Conservation (phyloP, 1,284 basidiomycete species). For the Trametes pubescens region DNA sequence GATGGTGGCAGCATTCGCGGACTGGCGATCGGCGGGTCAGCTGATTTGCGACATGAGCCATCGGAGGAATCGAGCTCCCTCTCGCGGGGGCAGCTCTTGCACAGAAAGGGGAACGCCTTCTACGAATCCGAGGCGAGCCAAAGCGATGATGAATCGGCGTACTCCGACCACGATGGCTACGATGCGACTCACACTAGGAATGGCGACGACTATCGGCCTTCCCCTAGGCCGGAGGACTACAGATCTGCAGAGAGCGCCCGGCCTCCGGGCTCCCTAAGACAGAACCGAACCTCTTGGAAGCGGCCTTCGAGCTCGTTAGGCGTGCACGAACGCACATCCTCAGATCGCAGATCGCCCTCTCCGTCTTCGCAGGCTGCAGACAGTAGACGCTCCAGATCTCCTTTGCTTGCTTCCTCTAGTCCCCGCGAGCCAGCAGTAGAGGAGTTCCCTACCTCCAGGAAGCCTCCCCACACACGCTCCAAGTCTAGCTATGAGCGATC, state of each 20-base stretch:
- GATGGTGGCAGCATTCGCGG: slow-evolving; percentile 45
- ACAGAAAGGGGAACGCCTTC: neutral
- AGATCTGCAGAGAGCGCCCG: neutral
- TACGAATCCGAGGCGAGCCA: neutral
- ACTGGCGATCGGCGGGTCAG: slow-evolving; percentile 49
- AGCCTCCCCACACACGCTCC: slow-evolving; percentile 6
- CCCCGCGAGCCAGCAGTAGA: neutral
- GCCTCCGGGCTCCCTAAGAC: slow-evolving; percentile 16
- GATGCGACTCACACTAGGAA: neutral
- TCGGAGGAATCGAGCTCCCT: neutral
- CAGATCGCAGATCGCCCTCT: slow-evolving; percentile 2
- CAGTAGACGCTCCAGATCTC: slow-evolving; percentile 5
- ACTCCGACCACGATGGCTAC: slow-evolving; percentile 27
- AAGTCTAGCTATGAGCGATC: slow-evolving; percentile 7
- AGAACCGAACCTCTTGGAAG: slow-evolving; percentile 19
- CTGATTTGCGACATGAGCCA: slow-evolving; percentile 34
- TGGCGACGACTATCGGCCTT: neutral
- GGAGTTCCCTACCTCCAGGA: neutral
- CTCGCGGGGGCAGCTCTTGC: neutral
- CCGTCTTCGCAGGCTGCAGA: neutral
- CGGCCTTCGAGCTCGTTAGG: slow-evolving; percentile 9
- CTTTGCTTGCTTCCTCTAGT: neutral
- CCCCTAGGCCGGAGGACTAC: neutral
- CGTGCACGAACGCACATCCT: neutral
- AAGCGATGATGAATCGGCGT: slow-evolving; percentile 30